Percentiles rank a stretch among this genome's conserved stretches.
phyloP scores from a whole-genome alignment of 2,329 filamentous ascomycete species.

The Aspergillus bombycis region DNA sequence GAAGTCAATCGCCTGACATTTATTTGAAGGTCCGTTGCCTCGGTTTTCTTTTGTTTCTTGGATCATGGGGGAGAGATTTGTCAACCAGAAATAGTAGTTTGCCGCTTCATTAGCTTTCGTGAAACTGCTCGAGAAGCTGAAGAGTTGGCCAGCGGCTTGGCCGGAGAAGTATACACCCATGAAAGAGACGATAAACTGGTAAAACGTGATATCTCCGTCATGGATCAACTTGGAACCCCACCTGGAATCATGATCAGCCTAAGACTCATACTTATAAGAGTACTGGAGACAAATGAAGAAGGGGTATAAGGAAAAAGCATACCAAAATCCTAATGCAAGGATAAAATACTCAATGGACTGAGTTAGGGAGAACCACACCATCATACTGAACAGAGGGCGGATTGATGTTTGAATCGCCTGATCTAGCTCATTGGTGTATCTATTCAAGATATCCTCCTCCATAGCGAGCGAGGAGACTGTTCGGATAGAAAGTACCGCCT shows the following conservation, averaged over 20 bases:
- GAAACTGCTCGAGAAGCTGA: slow-evolving; percentile 45
- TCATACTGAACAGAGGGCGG: slow-evolving; percentile 26
- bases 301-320: not conserved
- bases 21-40: slow-evolving; percentile 16
- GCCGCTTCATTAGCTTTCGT: slow-evolving; percentile 55
- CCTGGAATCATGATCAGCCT: slow-evolving; percentile 32
- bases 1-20: slow-evolving; percentile 41
- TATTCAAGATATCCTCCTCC: slow-evolving; percentile 42
- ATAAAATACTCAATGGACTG: slow-evolving; percentile 32
- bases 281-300: not conserved
- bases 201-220: slow-evolving; percentile 45
- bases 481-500: slow-evolving; percentile 51
- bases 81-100: slow-evolving; percentile 52
- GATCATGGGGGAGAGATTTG: slow-evolving; percentile 47
- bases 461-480: slow-evolving; percentile 53
- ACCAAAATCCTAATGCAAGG: slow-evolving; percentile 35
- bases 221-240: slow-evolving; percentile 64
- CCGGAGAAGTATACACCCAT: slow-evolving; percentile 45
- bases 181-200: slow-evolving; percentile 48
- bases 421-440: slow-evolving; percentile 26
- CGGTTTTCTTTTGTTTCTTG: slow-evolving; percentile 50
- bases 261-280: not conserved
- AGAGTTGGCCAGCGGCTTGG: slow-evolving; percentile 27
- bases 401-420: slow-evolving; percentile 27
- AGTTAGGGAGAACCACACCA: slow-evolving; percentile 32